Conservation (phyloP, 371 early-diverging fungal species). For the Dinochytrium kinnereticum region DNA sequence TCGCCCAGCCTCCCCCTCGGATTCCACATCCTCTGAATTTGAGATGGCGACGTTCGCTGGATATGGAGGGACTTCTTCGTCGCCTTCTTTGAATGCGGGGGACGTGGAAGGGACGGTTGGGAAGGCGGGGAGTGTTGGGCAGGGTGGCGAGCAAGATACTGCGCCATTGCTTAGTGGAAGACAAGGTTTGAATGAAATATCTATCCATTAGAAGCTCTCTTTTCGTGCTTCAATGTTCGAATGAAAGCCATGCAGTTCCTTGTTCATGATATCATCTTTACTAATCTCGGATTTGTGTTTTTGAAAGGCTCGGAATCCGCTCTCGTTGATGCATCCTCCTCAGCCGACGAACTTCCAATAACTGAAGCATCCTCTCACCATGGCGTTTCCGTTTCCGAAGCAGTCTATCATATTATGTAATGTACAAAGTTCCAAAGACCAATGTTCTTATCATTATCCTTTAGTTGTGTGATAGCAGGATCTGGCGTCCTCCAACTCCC, state of each 20-base stretch:
- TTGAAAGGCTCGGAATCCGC: background rate
- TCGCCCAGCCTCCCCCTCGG: background rate
- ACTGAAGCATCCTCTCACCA: conserved; percentile 8
- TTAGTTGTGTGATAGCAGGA: conserved; percentile 76
- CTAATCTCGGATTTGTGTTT: too few species aligned
- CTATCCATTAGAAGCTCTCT: too few species aligned
- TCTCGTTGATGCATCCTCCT: background rate
- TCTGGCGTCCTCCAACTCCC: conserved; percentile 86
- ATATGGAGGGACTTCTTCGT: background rate
- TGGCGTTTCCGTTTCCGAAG: conserved; percentile 31
- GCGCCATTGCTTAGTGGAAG: conserved; percentile 3
- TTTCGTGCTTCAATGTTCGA: too few species aligned
- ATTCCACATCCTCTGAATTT: background rate
- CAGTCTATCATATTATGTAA: conserved; percentile 38
- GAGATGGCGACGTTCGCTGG: background rate
- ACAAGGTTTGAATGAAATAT: background rate
- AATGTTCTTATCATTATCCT: background rate
- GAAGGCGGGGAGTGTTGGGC: background rate
- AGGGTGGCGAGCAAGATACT: background rate
- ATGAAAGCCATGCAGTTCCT: too few species aligned
- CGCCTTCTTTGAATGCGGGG: background rate
- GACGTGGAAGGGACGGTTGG: background rate
- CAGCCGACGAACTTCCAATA: background rate
- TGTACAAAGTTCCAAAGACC: background rate
- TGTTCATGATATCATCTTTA: too few species aligned